Evolutionary conservation across 1,139 yeast genomes (phyloP).

Genomic region (Pichia sp.): DNA sequence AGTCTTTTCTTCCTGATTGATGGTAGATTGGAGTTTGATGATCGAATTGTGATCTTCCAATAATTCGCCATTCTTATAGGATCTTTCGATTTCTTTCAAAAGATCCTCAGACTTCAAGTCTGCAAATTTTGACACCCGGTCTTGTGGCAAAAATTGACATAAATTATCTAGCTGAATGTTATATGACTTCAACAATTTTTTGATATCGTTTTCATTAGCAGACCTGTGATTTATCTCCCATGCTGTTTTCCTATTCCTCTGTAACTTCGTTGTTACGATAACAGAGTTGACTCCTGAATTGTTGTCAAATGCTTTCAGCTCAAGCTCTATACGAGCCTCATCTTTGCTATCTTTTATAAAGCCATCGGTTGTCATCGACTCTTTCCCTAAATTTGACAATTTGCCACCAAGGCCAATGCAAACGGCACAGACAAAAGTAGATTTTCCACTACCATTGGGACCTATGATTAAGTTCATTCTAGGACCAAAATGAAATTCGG

Average conservation of each 20-base stretch:
- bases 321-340: conserved; percentile 57
- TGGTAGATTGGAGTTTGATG: conserved; percentile 47
- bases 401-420: conserved; percentile 87
- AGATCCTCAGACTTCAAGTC: conserved; percentile 71
- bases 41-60: conserved; percentile 54
- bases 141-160: conserved; percentile 95
- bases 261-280: conserved; percentile 44
- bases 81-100: conserved; percentile 73
- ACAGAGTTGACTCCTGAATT: conserved; percentile 31
- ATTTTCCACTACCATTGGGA: conserved; percentile 96
- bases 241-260: conserved; percentile 40
- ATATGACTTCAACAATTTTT: conserved; percentile 42
- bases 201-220: conserved; percentile 45
- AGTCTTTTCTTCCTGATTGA: conserved; percentile 32
- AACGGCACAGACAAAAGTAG: conserved; percentile 89
- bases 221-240: conserved; percentile 56
- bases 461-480: conserved; percentile 90
- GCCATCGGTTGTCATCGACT: conserved; percentile 55
- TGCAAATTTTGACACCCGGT: conserved; percentile 91
- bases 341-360: conserved; percentile 75
- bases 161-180: conserved; percentile 86
- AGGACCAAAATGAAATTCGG: conserved; percentile 80
- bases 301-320: conserved; percentile 48
- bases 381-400: conserved; percentile 76
- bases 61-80: conserved; percentile 64